A percentile compares a stretch with the other conserved stretches of the same genome.
Evolutionary conservation across 371 early-diverging fungal species (phyloP).

Genomic region (Mortierella sp.): DNA sequence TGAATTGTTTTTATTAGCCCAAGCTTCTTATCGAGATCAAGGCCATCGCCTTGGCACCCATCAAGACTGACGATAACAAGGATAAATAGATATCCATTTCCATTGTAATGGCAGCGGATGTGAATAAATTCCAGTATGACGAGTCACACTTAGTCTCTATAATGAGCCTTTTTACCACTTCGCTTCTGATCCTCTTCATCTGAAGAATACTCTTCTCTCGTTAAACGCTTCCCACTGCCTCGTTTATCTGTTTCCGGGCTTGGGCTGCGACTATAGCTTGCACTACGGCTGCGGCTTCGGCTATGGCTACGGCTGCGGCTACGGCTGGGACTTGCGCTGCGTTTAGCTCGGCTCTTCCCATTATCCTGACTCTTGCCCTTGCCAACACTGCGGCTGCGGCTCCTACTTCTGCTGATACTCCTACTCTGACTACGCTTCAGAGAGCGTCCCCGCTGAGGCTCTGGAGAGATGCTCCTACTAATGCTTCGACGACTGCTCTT

Average conservation of each 20-base stretch:
- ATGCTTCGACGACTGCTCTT: not conserved
- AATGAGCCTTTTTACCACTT: conserved; percentile 11
- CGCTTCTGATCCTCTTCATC: conserved; percentile 34
- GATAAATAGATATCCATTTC: not conserved
- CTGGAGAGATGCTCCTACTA: conserved; percentile 7
- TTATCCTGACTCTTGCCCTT: not conserved
- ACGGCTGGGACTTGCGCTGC: conserved; percentile 4
- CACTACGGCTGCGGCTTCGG: conserved; percentile 13
- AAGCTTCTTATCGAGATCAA: conserved; percentile 70
- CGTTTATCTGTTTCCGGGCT: conserved; percentile 1
- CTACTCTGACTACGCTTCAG: conserved; percentile 14
- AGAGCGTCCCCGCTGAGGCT: conserved; percentile 18
- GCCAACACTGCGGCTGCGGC: conserved; percentile 13
- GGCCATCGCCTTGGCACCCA: conserved; percentile 60
- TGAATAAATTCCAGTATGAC: not conserved
- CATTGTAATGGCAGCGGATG: not conserved
- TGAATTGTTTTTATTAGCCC: conserved; percentile 34
- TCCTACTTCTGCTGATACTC: conserved; percentile 31
- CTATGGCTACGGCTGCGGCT: conserved; percentile 8
- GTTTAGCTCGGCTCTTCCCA: conserved; percentile 5
- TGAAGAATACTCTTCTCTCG: conserved; percentile 8
- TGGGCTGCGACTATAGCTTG: conserved; percentile 23
- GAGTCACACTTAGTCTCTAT: conserved; percentile 23
- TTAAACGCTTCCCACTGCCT: conserved; percentile 14
- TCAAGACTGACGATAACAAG: too few relatives aligned